Evolutionary conservation across 192 early-diverging fungal genomes (phyloP).

Genomic region (Dissophora globulifera): DNA sequence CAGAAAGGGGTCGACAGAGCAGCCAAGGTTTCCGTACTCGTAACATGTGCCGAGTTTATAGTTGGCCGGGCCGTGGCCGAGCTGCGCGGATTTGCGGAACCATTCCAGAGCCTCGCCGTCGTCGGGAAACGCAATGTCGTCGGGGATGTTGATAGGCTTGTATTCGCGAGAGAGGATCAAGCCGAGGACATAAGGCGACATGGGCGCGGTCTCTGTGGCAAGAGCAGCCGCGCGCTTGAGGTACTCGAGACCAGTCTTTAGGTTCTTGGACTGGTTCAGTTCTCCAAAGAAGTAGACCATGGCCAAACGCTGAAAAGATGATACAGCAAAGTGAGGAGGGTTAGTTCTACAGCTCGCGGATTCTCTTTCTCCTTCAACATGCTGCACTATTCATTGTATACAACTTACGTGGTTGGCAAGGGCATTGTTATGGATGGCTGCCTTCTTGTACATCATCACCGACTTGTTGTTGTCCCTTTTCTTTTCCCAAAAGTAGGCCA

Average conservation of each 20-base stretch:
- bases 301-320: conserved; percentile 72
- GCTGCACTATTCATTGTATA: no score
- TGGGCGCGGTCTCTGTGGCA: conserved; percentile 73
- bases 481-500: conserved; percentile 71
- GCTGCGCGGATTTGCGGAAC: conserved; percentile 75
- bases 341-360: not conserved
- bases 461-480: conserved; percentile 71
- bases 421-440: conserved; percentile 72
- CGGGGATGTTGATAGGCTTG: conserved; percentile 62
- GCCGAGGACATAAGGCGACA: conserved; percentile 82
- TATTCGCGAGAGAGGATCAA: conserved; percentile 80
- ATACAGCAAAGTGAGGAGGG: not conserved
- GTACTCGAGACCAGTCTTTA: conserved; percentile 85
- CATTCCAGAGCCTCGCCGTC: conserved; percentile 79
- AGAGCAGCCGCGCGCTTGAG: conserved; percentile 82
- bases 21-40: conserved; percentile 81
- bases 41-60: conserved; percentile 83
- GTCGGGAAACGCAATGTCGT: conserved; percentile 76
- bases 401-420: conserved; percentile 73
- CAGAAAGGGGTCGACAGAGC: conserved; percentile 68
- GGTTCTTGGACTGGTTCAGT: conserved; percentile 71
- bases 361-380: no score
- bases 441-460: conserved; percentile 75
- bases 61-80: conserved; percentile 78
- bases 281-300: conserved; percentile 79